Base-by-base conservation (phyloP, 768 basidiomycete species). In the Mycena galopus region DNA sequence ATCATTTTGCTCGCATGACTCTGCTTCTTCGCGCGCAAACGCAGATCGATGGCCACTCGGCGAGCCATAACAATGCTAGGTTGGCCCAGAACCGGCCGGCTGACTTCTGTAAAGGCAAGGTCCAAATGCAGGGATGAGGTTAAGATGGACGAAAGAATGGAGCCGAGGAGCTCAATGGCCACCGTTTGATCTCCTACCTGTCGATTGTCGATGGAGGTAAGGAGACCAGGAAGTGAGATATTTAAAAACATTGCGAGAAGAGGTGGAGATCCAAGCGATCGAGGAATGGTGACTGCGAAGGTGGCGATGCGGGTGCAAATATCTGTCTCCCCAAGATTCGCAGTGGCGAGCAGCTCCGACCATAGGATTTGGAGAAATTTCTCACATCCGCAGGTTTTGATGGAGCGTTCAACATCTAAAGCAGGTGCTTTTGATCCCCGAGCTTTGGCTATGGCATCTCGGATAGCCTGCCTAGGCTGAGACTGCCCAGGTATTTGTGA, bases 241-340 rank as follows among this genome's bases (percentile, higher is more conserved):
- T 93, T 89, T 72, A 94, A 77, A 79, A 95, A 95, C 32, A 93
- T 86, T 0, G 93, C 93, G 25, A 96, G 84, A 8, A 95, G 85
- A 2, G 93, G 93, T 1, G 91, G 90, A 1, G 80, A 79, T 56
- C 75, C 78, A 11, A 87, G 79, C 23, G 84, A 81, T 27, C 88
- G 89, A 50, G 93, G 93, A 72, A 85, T 89, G 32, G 90, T 88
- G 44, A 95, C 85, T 44, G 91, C 87, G 79, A 91, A 93, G 0
- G 92, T 92, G 57, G 90, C 89, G 30, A 95, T 81, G 50, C 93
- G 87, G 64, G 90, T 86, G 78, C 89, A 89, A 21, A 85, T 86
- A 69, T 94, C 93, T 51, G 88, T 84, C 69, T 91, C 90, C 35
- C 90, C 89, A 10, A 88, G 83, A 72, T 82, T 87, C 23, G 90